Evolutionary conservation across 129 eudicot species (phyloP).

Genomic region (Apium graveolens): DNA sequence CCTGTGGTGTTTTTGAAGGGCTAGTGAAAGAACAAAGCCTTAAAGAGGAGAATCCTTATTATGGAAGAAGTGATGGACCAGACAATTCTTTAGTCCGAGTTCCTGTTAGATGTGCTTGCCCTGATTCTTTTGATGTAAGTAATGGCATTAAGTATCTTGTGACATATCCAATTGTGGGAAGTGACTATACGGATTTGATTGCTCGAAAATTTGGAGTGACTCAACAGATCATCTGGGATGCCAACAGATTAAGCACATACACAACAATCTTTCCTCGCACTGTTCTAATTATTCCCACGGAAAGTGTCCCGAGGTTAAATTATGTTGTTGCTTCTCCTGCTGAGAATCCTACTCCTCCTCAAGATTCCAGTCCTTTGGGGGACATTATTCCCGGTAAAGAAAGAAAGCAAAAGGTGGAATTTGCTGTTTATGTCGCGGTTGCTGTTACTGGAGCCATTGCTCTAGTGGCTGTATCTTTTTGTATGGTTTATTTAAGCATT

Average conservation of each 20-base stretch:
- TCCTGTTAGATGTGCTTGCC: conserved; percentile 47
- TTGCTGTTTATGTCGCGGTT: conserved; percentile 3
- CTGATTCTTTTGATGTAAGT: conserved; percentile 10
- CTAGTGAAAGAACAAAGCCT: conserved; percentile 31
- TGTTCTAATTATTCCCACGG: conserved; percentile 33
- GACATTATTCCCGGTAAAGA: conserved; percentile 3
- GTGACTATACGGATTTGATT: conserved; percentile 22
- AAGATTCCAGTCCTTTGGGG: conserved; percentile 15
- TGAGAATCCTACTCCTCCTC: conserved; percentile 15
- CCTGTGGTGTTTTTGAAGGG: conserved; percentile 41
- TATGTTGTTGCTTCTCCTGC: conserved; percentile 2
- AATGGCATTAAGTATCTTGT: conserved; percentile 27
- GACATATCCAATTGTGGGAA: conserved; percentile 36
- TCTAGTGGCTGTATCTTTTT: conserved; percentile 6
- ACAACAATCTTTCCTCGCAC: conserved; percentile 32
- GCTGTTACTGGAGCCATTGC: conserved; percentile 6
- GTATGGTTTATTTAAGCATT: conserved; percentile 11
- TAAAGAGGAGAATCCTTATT: conserved; percentile 16
- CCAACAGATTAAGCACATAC: conserved; percentile 20
- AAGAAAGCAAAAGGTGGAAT: neutral
- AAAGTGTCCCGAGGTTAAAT: conserved; percentile 23
- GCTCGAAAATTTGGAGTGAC: conserved; percentile 33
- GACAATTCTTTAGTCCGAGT: conserved; percentile 24
- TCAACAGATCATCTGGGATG: conserved; percentile 13
- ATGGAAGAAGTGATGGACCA: neutral